phyloP scores from a whole-genome alignment of 2,329 filamentous ascomycete genomes.

The Diaporthe vexans region DNA sequence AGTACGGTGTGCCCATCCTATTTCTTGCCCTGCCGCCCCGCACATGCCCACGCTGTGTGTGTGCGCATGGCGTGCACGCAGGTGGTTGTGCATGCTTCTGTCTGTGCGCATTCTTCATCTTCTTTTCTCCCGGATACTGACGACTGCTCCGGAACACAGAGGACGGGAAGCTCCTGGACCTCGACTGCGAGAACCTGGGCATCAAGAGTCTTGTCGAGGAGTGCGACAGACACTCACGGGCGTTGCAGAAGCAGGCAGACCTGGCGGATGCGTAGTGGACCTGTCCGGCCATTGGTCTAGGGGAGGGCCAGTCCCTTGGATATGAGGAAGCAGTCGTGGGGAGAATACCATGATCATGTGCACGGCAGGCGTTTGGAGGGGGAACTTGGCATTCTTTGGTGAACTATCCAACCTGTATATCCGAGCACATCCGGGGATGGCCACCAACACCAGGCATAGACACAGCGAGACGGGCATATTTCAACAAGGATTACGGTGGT shows the following conservation, averaged over 20 bases:
- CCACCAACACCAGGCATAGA: neutral
- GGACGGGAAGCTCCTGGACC: conserved; percentile 90
- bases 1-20: conserved; percentile 68
- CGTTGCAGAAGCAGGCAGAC: conserved; percentile 86
- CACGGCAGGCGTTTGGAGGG: conserved; percentile 35
- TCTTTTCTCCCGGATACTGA: neutral
- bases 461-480: neutral
- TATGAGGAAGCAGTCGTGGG: neutral
- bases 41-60: no score
- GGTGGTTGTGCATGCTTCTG: neutral
- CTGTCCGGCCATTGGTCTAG: neutral
- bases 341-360: conserved; percentile 30
- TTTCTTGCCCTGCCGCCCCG: neutral
- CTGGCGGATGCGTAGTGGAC: conserved; percentile 62
- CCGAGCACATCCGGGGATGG: neutral
- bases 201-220: conserved; percentile 91
- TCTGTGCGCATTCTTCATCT: neutral
- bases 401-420: neutral
- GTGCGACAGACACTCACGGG: conserved; percentile 89
- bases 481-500: neutral
- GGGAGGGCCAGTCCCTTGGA: neutral
- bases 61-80: no score
- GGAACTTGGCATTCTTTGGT: neutral
- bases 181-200: conserved; percentile 84
- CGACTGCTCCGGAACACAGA: conserved; percentile 65